These are phyloP conservation scores for Pythium phragmitis DNA, from an alignment of 352 stramenopile genomes.

Conservation along the genomic window DNA sequence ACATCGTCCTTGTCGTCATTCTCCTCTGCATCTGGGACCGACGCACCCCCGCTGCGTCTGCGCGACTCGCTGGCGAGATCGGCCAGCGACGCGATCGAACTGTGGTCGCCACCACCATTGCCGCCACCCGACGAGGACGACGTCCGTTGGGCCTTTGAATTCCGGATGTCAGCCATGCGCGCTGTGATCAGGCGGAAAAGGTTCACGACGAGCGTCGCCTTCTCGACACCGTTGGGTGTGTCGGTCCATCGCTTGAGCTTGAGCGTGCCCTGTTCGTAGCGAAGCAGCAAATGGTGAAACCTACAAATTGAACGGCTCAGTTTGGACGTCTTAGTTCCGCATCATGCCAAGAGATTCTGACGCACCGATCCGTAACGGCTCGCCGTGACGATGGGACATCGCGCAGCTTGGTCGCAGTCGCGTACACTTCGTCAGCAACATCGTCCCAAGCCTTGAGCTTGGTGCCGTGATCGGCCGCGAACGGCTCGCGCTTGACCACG, in stretches of 20 bases:
- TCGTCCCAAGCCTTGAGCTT: constrained; percentile 54
- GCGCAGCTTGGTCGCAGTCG: constrained; percentile 31
- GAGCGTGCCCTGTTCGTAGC: constrained; percentile 35
- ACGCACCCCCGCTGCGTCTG: constrained; percentile 11
- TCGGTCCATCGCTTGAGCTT: constrained; percentile 34
- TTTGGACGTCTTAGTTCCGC: not conserved
- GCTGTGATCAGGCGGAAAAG: constrained; percentile 29
- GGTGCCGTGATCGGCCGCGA: constrained; percentile 43
- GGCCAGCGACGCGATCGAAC: constrained; percentile 18
- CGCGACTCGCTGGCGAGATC: constrained; percentile 12
- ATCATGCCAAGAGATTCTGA: not conserved
- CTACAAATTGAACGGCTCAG: constrained; percentile 10
- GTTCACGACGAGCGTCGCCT: constrained; percentile 27
- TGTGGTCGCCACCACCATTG: not conserved
- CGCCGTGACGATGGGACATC: constrained; percentile 35
- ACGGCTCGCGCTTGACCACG: constrained; percentile 43
- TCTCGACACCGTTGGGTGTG: constrained; percentile 27
- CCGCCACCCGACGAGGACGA: not conserved
- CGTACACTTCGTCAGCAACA: constrained; percentile 40
- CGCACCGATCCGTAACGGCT: constrained; percentile 41
- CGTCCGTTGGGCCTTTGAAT: constrained; percentile 19
- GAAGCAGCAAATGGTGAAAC: constrained; percentile 40
- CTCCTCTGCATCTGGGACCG: not conserved
- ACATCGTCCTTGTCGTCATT: constrained; percentile 9
- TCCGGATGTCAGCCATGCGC: constrained; percentile 24